phyloP scores from a whole-genome alignment of 805 yeast species.

The Yamadazyma sp. region DNA sequence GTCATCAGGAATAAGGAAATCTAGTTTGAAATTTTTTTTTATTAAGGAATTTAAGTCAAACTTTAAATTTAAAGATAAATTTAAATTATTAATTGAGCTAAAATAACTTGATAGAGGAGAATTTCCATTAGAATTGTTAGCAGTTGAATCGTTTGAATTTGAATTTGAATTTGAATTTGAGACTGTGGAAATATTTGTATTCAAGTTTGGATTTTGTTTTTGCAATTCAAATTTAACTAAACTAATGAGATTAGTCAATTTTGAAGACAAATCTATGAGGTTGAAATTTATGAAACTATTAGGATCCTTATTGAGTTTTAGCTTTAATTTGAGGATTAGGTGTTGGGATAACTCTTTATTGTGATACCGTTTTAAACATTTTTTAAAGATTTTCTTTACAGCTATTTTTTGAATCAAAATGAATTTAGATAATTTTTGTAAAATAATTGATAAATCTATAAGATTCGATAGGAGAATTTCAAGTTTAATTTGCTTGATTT shows the following conservation, averaged over 20 bases:
- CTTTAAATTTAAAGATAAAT: conserved; percentile 10
- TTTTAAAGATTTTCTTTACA: conserved; percentile 69
- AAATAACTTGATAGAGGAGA: conserved; percentile 5
- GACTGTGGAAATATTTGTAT: neutral
- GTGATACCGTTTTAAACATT: conserved; percentile 49
- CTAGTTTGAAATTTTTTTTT: conserved; percentile 36
- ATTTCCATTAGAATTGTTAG: neutral
- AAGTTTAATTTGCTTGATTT: conserved; percentile 11
- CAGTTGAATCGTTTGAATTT: too few species aligned
- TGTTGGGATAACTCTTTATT: conserved; percentile 18
- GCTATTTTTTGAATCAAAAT: conserved; percentile 72
- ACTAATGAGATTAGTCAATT: conserved; percentile 40
- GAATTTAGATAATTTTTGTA: conserved; percentile 68
- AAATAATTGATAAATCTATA: conserved; percentile 40
- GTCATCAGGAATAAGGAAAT: conserved; percentile 33
- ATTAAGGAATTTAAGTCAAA: conserved; percentile 31
- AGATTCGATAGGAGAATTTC: conserved; percentile 30
- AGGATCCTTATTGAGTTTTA: conserved; percentile 37
- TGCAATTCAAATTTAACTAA: conserved; percentile 17
- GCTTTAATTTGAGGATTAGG: conserved; percentile 28
- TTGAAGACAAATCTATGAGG: conserved; percentile 58
- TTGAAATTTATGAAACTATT: conserved; percentile 61
- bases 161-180: neutral
- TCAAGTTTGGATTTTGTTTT: too few species aligned
- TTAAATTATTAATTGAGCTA: conserved; percentile 3